These are phyloP conservation scores for Brassica incana DNA, from an alignment of 345 rosid genomes.

Conservation along the genomic window DNA sequence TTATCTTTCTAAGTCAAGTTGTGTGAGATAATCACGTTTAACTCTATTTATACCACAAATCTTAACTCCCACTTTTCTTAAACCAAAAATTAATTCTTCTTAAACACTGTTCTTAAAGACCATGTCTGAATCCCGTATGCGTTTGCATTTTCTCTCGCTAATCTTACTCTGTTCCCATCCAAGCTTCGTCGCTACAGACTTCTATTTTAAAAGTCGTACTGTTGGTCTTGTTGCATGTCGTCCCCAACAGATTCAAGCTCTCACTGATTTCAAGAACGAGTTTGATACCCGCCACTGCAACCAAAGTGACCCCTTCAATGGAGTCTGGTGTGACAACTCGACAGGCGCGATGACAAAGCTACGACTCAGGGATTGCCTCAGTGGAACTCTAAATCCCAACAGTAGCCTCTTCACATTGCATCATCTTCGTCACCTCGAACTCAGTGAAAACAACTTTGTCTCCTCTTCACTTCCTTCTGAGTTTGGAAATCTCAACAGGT, in stretches of 20 bases:
- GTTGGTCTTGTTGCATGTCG: background rate
- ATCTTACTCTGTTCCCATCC: background rate
- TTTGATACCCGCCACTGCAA: background rate
- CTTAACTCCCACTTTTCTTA: background rate
- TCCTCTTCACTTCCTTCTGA: background rate
- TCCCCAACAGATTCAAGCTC: background rate
- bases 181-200: background rate
- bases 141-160: slow-evolving; percentile 4
- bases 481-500: background rate
- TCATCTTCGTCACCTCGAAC: background rate
- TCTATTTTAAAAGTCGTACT: background rate
- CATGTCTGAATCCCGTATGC: background rate
- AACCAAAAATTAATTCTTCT: background rate
- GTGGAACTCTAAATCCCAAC: background rate
- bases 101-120: background rate
- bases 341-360: background rate
- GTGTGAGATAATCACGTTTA: background rate
- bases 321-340: background rate
- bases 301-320: background rate
- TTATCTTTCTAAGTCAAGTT: background rate
- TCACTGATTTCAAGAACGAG: background rate
- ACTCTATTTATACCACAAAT: background rate
- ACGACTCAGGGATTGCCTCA: background rate
- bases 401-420: background rate
- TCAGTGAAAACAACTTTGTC: background rate